These are phyloP conservation scores for Phytophthora brassicae DNA, from an alignment of 352 stramenopile species.

Conservation along the genomic window DNA sequence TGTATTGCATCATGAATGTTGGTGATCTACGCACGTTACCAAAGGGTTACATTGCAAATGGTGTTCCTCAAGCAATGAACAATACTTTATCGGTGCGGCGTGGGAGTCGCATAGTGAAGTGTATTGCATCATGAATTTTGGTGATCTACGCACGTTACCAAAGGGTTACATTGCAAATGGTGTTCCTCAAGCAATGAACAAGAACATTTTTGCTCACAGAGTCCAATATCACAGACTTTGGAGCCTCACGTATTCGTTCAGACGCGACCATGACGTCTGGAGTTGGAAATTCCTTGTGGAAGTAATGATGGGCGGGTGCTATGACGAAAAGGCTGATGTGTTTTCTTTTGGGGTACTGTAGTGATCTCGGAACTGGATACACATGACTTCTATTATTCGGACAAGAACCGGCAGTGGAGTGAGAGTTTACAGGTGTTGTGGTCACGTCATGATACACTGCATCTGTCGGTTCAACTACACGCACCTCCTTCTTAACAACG, in stretches of 20 bases:
- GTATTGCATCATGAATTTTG: slow-evolving; percentile 47
- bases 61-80: slow-evolving; percentile 22
- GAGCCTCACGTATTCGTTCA: slow-evolving; percentile 27
- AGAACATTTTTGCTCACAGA: slow-evolving; percentile 47
- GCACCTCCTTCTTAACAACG: not conserved
- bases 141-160: slow-evolving; percentile 46
- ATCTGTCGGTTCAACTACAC: not conserved
- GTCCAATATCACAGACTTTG: slow-evolving; percentile 64
- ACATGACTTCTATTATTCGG: no score
- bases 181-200: slow-evolving; percentile 29
- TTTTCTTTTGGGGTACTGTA: no score
- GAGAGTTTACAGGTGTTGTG: slow-evolving; percentile 12
- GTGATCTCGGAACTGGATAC: no score
- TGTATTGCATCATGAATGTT: slow-evolving; percentile 50
- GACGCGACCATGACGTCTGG: slow-evolving; percentile 34
- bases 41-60: slow-evolving; percentile 18
- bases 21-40: slow-evolving; percentile 48
- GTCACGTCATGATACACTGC: slow-evolving; percentile 4
- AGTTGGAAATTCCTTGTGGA: slow-evolving; percentile 38
- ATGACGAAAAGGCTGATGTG: no score
- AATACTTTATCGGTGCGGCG: slow-evolving; percentile 50
- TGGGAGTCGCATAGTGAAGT: slow-evolving; percentile 56
- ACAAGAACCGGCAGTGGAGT: no score
- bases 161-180: slow-evolving; percentile 19
- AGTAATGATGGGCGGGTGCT: slow-evolving; percentile 32